Conservation (phyloP, 371 early-diverging fungal species). For the Mucor lusitanicus region DNA sequence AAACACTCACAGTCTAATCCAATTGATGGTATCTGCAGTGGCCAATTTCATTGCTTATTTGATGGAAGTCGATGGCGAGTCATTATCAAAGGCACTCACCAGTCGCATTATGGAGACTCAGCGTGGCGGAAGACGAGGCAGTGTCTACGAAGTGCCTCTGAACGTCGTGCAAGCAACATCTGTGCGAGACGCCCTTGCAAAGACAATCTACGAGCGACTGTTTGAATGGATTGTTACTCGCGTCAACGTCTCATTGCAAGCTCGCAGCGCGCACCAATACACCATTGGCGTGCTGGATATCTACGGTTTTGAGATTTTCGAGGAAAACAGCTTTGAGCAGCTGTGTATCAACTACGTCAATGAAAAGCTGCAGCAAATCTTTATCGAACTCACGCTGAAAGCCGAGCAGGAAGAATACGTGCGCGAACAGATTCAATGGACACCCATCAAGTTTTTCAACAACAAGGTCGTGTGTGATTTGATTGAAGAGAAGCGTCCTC, state of each 20-base stretch:
- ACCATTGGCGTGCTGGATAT: conserved; percentile 96
- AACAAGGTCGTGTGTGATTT: conserved; percentile 97
- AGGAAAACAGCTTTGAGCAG: conserved; percentile 99
- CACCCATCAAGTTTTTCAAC: conserved; percentile 99
- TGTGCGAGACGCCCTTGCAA: conserved; percentile 87
- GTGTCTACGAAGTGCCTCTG: conserved; percentile 80
- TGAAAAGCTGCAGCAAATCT: conserved; percentile 99
- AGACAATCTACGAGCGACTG: conserved; percentile 79
- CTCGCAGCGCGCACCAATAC: conserved; percentile 65
- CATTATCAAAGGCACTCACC: conserved; percentile 68
- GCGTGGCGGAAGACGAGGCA: conserved; percentile 80
- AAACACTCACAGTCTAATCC: background rate
- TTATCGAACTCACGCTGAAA: conserved; percentile 97
- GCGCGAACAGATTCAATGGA: conserved; percentile 97
- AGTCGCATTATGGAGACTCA: conserved; percentile 77
- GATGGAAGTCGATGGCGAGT: conserved; percentile 68
- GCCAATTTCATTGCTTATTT: conserved; percentile 79
- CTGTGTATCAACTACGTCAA: conserved; percentile 99
- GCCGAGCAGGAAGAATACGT: conserved; percentile 98
- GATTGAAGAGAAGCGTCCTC: conserved; percentile 94
- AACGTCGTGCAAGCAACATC: conserved; percentile 79
- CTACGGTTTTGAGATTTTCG: conserved; percentile 95
- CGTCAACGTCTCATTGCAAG: conserved; percentile 76
- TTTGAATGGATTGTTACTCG: conserved; percentile 92
- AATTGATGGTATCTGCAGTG: conserved; percentile 46